Evolutionary conservation across 2,329 filamentous ascomycete species (phyloP).

Genomic region (Piedraia hortae): DNA sequence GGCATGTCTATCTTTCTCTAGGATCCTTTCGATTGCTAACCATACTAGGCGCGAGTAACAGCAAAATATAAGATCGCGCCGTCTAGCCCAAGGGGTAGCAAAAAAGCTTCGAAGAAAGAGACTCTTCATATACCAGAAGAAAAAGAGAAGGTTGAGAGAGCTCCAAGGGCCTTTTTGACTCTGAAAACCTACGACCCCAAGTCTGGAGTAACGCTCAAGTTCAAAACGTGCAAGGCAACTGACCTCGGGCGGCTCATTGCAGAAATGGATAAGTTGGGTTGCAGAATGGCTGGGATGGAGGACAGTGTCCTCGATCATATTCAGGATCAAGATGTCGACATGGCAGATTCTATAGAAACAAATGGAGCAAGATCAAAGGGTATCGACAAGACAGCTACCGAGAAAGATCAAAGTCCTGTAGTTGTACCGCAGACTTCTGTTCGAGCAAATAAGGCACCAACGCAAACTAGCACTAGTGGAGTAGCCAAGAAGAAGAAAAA

Average conservation of each 20-base stretch:
- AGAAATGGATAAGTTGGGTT: slow-evolving; percentile 47
- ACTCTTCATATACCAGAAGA: slow-evolving; percentile 5
- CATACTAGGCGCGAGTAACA: slow-evolving; percentile 52
- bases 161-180: slow-evolving; percentile 41
- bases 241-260: slow-evolving; percentile 66
- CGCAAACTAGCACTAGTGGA: slow-evolving; percentile 7
- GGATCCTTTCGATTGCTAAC: slow-evolving; percentile 1
- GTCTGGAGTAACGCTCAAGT: slow-evolving; percentile 64
- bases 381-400: no score
- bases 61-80: slow-evolving; percentile 56
- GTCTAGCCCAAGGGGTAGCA: slow-evolving; percentile 10
- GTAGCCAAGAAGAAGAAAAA: slow-evolving; percentile 23
- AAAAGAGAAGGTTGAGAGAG: slow-evolving; percentile 15
- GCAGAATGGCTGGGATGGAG: slow-evolving; percentile 30
- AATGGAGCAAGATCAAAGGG: no score
- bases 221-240: slow-evolving; percentile 68
- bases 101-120: slow-evolving; percentile 7
- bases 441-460: slow-evolving; percentile 3
- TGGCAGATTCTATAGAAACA: no score
- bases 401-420: no score
- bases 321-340: no score
- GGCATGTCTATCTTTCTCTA: slow-evolving; percentile 16
- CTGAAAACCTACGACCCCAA: slow-evolving; percentile 74
- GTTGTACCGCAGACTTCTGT: slow-evolving; percentile 2
- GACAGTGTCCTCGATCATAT: no score